Evolutionary conservation across 2,329 filamentous ascomycete species (phyloP).

Genomic region (Talaromyces sp.): DNA sequence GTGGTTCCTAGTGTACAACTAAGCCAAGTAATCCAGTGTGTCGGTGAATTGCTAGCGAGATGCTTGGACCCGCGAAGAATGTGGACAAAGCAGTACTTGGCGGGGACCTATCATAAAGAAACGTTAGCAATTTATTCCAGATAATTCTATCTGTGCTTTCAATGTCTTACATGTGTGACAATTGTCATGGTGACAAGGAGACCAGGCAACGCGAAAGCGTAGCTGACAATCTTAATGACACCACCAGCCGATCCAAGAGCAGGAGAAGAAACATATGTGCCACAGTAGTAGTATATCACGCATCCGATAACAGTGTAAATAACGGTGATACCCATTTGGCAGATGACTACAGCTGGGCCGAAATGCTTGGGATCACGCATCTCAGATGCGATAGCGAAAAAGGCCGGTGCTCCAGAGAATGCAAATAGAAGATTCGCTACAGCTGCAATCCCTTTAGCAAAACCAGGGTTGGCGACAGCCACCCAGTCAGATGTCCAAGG

Average conservation of each 20-base stretch:
- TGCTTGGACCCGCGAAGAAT: slow-evolving; percentile 24
- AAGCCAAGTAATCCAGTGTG: slow-evolving; percentile 29
- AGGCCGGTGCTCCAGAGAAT: slow-evolving; percentile 32
- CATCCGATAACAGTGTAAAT: slow-evolving; percentile 41
- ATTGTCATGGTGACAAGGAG: slow-evolving; percentile 32
- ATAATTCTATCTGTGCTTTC: no score
- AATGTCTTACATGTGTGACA: slow-evolving; percentile 25
- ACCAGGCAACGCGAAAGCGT: slow-evolving; percentile 42
- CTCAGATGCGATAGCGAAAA: slow-evolving; percentile 42
- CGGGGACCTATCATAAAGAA: slow-evolving; percentile 11
- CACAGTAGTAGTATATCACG: slow-evolving; percentile 52
- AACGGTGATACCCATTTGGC: slow-evolving; percentile 36
- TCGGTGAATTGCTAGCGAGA: slow-evolving; percentile 20
- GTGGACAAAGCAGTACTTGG: slow-evolving; percentile 27
- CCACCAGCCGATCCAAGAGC: slow-evolving; percentile 51
- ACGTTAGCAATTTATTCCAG: no score
- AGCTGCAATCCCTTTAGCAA: slow-evolving; percentile 32
- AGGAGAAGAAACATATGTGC: slow-evolving; percentile 51
- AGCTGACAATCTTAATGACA: slow-evolving; percentile 46
- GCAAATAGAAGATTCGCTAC: slow-evolving; percentile 34
- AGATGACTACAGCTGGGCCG: slow-evolving; percentile 33
- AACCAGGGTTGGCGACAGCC: slow-evolving; percentile 25
- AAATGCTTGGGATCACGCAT: slow-evolving; percentile 41
- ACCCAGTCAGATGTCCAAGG: slow-evolving; percentile 19
- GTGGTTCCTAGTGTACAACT: slow-evolving; percentile 22